phyloP scores from a whole-genome alignment of 257 asterid species.

The Anisodus tanguticus region DNA sequence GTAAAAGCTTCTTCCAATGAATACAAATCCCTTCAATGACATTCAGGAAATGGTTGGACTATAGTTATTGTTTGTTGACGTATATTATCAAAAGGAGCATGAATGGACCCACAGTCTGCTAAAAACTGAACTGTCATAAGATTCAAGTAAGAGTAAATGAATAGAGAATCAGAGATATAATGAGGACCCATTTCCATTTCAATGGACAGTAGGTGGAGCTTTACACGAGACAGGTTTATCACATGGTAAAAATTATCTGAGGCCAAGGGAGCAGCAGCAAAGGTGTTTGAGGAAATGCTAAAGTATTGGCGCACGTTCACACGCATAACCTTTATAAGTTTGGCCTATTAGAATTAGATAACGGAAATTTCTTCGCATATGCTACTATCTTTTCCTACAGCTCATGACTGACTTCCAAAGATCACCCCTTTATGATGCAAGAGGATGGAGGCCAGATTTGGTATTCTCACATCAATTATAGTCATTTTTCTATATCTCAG shows the following conservation, averaged over 20 bases:
- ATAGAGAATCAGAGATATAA: not conserved
- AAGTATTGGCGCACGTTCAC: not conserved
- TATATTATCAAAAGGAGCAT: not conserved
- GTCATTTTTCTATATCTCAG: not conserved
- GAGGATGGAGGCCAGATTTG: not conserved
- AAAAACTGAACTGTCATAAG: not conserved
- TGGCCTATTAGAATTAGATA: not conserved
- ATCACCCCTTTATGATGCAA: conserved; percentile 17
- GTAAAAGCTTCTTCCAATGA: not conserved
- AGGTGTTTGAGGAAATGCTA: not conserved
- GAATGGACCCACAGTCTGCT: conserved; percentile 17
- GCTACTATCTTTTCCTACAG: not conserved
- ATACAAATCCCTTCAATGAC: not conserved
- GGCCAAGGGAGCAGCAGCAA: conserved; percentile 4
- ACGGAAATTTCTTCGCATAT: not conserved
- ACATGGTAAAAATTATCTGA: not conserved
- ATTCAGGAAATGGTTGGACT: conserved; percentile 11
- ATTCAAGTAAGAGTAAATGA: not conserved
- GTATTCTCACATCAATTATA: conserved; percentile 11
- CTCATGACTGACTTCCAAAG: not conserved
- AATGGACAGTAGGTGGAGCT: not conserved
- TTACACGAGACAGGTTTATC: not conserved
- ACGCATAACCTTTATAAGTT: not conserved
- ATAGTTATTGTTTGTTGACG: conserved; percentile 12
- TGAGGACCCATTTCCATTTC: conserved; percentile 12